Evolutionary conservation across 2,329 filamentous ascomycete genomes (phyloP), one percentile per base, ranked within the genome.

Genomic region (Pseudohalonectria lignicola): DNA sequence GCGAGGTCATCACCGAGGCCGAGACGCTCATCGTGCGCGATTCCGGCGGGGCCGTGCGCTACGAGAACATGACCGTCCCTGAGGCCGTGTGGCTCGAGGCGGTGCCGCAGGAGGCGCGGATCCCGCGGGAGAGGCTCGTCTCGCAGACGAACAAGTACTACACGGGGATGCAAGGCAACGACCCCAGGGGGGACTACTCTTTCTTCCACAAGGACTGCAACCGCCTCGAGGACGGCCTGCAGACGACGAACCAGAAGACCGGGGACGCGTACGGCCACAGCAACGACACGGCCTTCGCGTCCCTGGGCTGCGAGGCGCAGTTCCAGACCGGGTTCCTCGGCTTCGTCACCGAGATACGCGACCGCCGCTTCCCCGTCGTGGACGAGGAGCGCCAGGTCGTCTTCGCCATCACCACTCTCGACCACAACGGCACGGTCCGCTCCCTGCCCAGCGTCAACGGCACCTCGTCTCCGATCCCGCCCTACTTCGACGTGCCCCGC

Each of bases 291-390:
- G 39, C 37, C 8, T 49, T 49, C 30, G 45, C 45, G 7, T 45
- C 46, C 4, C 44, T 49, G 12, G 45, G 36, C 13, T 50, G 44
- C 36, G 44, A 44, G 34, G 46, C 45, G 20, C 47, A 50, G 18
- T 49, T 50, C 38, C 48, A 49, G 37, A 50, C 47, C 4, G 48
- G 48, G 5, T 50, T 50, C 37, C 44, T 50, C 12, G 48, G 47
- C 1, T 50, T 48, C 23, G 47, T 50, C 17, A 49, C 48, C 9
- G 40, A 33, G 21, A 49, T 47, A 20, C 43, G 45, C 29, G 48
- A 45, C 34, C 45, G 45, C 20, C 42, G 45, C 12, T 49, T 45
- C 32, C 39, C 43, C 17, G 42, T 49, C n/a, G 41, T 49, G 6
- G 45, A 50, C 30, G 44, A 48, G 31, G 47, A 48, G 39, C 45